These are phyloP conservation scores for Persicaria tinctoria DNA, from an alignment of 148 eudicot species.

Conservation along the genomic window DNA sequence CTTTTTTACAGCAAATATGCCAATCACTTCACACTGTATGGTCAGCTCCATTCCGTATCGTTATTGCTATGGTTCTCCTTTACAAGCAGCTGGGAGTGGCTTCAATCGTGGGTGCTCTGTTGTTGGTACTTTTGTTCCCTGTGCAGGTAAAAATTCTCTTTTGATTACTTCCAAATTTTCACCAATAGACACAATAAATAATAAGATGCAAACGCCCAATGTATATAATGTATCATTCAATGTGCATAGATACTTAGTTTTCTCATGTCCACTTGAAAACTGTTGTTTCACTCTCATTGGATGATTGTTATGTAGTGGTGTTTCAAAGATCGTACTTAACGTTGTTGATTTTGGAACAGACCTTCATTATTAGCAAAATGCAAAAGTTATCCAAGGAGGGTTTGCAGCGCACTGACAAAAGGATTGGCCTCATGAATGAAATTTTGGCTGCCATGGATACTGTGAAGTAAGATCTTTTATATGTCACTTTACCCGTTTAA, in stretches of 20 bases:
- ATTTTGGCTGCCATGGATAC: conserved; percentile 95
- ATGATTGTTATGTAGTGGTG: not conserved
- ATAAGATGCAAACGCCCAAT: not conserved
- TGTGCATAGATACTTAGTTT: not conserved
- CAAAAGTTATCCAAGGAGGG: conserved; percentile 70
- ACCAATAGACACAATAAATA: not conserved
- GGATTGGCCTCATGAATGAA: conserved; percentile 98
- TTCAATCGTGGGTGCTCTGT: conserved; percentile 70
- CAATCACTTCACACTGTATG: conserved; percentile 87
- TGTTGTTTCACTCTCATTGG: not conserved
- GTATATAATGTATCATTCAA: not conserved
- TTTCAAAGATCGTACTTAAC: not conserved
- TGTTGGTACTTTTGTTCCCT: conserved; percentile 76
- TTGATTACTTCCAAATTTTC: conserved; percentile 6
- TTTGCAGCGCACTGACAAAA: conserved; percentile 74
- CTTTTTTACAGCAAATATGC: conserved; percentile 67
- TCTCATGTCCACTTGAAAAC: not conserved
- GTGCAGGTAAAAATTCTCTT: conserved; percentile 48
- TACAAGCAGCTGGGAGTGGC: conserved; percentile 80
- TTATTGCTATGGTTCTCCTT: conserved; percentile 70
- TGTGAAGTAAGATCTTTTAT: conserved; percentile 57
- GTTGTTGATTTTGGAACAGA: conserved; percentile 30
- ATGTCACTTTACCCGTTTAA: not conserved
- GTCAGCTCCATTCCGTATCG: conserved; percentile 95
- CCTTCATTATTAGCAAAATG: conserved; percentile 69